Base-by-base conservation (phyloP, 331 rosid genomes). In the Rhamnella rubrinervis region DNA sequence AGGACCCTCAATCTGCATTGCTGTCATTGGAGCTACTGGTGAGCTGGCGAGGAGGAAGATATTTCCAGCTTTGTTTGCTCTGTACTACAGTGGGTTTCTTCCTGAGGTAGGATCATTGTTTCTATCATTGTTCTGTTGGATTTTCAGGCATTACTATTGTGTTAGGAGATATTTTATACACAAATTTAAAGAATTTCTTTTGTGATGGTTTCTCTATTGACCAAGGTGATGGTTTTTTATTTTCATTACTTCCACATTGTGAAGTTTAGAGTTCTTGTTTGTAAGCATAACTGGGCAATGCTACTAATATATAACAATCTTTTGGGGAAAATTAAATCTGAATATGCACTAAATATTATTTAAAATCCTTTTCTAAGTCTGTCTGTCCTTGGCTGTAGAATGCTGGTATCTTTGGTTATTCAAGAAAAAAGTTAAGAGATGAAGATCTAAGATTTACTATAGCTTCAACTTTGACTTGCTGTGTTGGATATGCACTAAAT, bases 11-110 rank as follows among this genome's bases (percentile, higher is more conserved):
- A 97, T 93, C 57, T 85, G 90, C 80, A 86, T 93, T 77, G 96
- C 89, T 57, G 96, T 93, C 73, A 80, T 93, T 44, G 97, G 97
- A 85, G 97, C 97, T 65, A 90, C 98, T 37, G 98, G 98, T 72
- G 97, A 88, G 78, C 86, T 93, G 56, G 98, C 98, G 2, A 88
- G 81, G 86, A 66, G 87, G 65, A 93, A 93, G 84, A 79, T 93
- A 77, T 93, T 93, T 73, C 97, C 97, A 4, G 98, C 98, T 37
- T 67, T 93, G 67, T 93, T 93, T 84, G 97, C 98, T 63, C 82
- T 93, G 72, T 93, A 86, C 82, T 86, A 86, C 71, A 90, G 89
- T 68, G 97, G 98, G 68, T 93, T 85, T 83, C 96, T 93, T 74
- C 98, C 96, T 39, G 88, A 93, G 93, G 98, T 93, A 81, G 68